Evolutionary conservation across 2,329 filamentous ascomycete genomes (phyloP), one percentile per base, ranked within the genome.

Genomic region (Fusarium dlaminii): DNA sequence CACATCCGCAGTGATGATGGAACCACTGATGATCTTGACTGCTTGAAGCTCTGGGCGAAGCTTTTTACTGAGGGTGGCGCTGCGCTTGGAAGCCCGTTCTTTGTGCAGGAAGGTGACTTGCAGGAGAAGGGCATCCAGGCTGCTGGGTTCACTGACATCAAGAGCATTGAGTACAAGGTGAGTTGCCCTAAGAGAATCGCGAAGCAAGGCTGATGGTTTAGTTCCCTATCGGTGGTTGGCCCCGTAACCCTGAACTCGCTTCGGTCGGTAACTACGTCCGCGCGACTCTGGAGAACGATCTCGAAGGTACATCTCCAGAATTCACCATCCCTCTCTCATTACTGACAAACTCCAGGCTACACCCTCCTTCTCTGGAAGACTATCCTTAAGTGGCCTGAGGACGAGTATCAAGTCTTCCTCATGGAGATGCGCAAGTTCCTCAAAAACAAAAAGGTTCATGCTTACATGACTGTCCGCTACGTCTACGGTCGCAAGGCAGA

Each of bases 191-290:
- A 11, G 11, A 17, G 8, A 10, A 15, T 37, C 18, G n/a, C 30
- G 10, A 24, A 1, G 34, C n/a, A 52, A 22, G 11, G 5, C 52
- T 73, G 18, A 64, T 6, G 10, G 17, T 32, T 5, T 15, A 77
- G 75, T 72, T 76, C 49, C 75, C 75, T 8, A 66, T 77, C 2
- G 75, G 75, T 6, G 73, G 71, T 20, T 77, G 75, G 75, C 37
- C 75, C 12, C 65, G 49, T 12, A 68, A 77, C 12, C 40, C 62
- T 20, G 59, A 66, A 11, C 61, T 77, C 22, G 48, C 46, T 13
- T 51, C 57, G n/a, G 75, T 77, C 5, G 75, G 75, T 18, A 75
- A 66, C 30, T 76, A 65, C 24, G 73, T 77, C 30, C 66, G 59
- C 6, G 46, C 75, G 4, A 77, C 75, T 5, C 66, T 77, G 4